A percentile compares a stretch with the other conserved stretches of the same genome.
phyloP scores from a whole-genome alignment of 2,329 filamentous ascomycete species.

The Alternaria burnsii region DNA sequence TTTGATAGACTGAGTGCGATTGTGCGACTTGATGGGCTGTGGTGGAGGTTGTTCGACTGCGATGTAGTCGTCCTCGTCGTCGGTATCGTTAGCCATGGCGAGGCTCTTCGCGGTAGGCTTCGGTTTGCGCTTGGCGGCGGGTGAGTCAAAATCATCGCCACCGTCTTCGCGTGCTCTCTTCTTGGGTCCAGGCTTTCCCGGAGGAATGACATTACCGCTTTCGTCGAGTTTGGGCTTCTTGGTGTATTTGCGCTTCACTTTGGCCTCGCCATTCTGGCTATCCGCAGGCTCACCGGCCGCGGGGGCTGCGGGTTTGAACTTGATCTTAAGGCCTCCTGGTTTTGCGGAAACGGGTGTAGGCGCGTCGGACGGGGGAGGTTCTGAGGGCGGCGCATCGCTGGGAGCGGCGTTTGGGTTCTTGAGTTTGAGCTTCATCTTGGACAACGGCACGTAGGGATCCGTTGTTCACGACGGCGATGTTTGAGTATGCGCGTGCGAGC shows the following conservation, averaged over 20 bases:
- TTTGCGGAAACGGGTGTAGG: slow-evolving; percentile 24
- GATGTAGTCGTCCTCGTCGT: slow-evolving; percentile 38
- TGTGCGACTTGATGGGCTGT: slow-evolving; percentile 15
- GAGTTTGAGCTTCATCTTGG: slow-evolving; percentile 47
- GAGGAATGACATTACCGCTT: slow-evolving; percentile 33
- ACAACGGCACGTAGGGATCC: slow-evolving; percentile 1
- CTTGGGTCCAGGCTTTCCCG: slow-evolving; percentile 40
- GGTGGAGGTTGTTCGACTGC: slow-evolving; percentile 17
- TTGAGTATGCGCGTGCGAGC: slow-evolving; percentile 16
- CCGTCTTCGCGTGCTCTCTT: slow-evolving; percentile 52
- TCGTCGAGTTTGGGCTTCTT: slow-evolving; percentile 51
- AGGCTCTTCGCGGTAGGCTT: slow-evolving; percentile 48
- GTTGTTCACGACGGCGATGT: neutral
- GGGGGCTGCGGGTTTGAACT: slow-evolving; percentile 38
- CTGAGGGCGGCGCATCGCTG: slow-evolving; percentile 33
- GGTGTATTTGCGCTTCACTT: slow-evolving; percentile 55
- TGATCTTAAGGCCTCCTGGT: slow-evolving; percentile 41
- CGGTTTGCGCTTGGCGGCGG: slow-evolving; percentile 45
- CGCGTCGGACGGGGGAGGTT: slow-evolving; percentile 24
- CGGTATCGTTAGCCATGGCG: slow-evolving; percentile 34
- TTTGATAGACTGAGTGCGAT: slow-evolving; percentile 41
- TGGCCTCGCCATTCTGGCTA: slow-evolving; percentile 44
- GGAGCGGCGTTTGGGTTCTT: slow-evolving; percentile 34
- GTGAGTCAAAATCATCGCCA: slow-evolving; percentile 38
- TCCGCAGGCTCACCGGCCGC: slow-evolving; percentile 35